Evolutionary conservation across 31 red algal genomes (phyloP), one percentile per base, ranked within the genome.

Genomic region (Endocladia muricata): DNA sequence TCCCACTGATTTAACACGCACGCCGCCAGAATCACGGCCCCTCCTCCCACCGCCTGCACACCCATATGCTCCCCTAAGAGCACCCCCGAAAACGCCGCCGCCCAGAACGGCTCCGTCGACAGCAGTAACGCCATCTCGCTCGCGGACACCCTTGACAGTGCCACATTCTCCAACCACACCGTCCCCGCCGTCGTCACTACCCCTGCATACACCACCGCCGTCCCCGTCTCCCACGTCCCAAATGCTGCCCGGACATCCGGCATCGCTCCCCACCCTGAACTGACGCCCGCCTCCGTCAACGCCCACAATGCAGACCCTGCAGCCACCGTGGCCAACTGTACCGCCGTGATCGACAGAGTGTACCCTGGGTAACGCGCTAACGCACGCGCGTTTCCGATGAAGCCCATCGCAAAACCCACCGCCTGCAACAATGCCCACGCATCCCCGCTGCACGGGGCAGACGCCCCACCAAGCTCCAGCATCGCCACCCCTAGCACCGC

Each of bases 41-140:
- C 93, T n/a, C 93, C 93, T n/a, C 76, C 19, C 15, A 61, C 49
- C 13, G 70, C 77, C 17, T 78, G 73, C 29, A 61, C 19, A 13
- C 70, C 78, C 70, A 96, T 78, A 23, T 41, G 76, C 70, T 96
- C 93, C 26, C 83, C 87, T 15, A 91, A 82, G 33, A 83, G 4
- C 31, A 75, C 62, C 30, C 82, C 74, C 4, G 93, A 61, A 81
- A 96, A 87, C 11, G 55, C 69, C 4, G 88, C 87, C 23, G 93
- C 93, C 68, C 84, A 96, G 21, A 96, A 57, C 37, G 93, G 93
- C 78, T 96, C 93, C 1, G 82, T 86, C 31, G 83, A 82, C 43
- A 96, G 25, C 8, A 96, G 32, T 37, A 96, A 82, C 22, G 88
- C 58, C 62, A 86, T 62, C 35, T 96, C 93, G 22, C 54, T 71